phyloP scores from a whole-genome alignment of 2,329 filamentous ascomycete species.

The Chaetomium globosum region DNA sequence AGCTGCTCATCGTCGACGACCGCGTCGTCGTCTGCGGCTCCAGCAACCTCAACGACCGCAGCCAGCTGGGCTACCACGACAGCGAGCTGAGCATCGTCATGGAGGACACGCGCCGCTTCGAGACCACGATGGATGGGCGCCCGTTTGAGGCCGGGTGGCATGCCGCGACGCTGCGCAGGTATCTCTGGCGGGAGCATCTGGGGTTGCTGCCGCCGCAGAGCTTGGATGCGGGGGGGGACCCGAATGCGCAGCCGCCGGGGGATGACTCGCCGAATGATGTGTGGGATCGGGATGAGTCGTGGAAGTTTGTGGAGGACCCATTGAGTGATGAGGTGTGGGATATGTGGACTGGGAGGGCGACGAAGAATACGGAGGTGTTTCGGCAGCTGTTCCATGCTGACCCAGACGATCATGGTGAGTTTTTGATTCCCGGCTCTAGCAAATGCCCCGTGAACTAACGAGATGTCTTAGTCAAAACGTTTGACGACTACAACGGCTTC shows the following conservation, averaged over 20 bases:
- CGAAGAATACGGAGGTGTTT: slow-evolving; percentile 73
- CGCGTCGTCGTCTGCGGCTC: slow-evolving; percentile 81
- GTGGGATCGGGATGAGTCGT: slow-evolving; percentile 61
- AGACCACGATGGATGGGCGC: slow-evolving; percentile 76
- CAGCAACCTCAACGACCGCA: slow-evolving; percentile 89
- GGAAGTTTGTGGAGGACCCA: slow-evolving; percentile 70
- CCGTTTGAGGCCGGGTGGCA: slow-evolving; percentile 78
- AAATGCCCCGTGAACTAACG: not conserved
- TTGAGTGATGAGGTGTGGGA: slow-evolving; percentile 67
- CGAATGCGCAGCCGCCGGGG: slow-evolving; percentile 73
- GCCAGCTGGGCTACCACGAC: slow-evolving; percentile 85
- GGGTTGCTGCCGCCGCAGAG: slow-evolving; percentile 77
- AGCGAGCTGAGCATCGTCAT: slow-evolving; percentile 89
- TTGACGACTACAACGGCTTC: slow-evolving; percentile 86
- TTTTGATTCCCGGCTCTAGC: not conserved
- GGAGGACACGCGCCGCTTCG: slow-evolving; percentile 74
- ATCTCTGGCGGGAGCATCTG: slow-evolving; percentile 88
- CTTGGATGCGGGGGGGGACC: slow-evolving; percentile 66
- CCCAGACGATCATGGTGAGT: slow-evolving; percentile 77
- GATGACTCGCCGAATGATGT: slow-evolving; percentile 67
- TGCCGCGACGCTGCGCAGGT: slow-evolving; percentile 76
- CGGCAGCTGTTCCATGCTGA: slow-evolving; percentile 83
- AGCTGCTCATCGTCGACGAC: slow-evolving; percentile 88
- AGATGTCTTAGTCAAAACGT: slow-evolving; percentile 69
- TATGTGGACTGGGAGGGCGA: slow-evolving; percentile 69